Evolutionary conservation across 192 early-diverging fungal genomes (phyloP), one percentile per base, ranked within the genome.

Genomic region (Pilobolus umbonatus): DNA sequence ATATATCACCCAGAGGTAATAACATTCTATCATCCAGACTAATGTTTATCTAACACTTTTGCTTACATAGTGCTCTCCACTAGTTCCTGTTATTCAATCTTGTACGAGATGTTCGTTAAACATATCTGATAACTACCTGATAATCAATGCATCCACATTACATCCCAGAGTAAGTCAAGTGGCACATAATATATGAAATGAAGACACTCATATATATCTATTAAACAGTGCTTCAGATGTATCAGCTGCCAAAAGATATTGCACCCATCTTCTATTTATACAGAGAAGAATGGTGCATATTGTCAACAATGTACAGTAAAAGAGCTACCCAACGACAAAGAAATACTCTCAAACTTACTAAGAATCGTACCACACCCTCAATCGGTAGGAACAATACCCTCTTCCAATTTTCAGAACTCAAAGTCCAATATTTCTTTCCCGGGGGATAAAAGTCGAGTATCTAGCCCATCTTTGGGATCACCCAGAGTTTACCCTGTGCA

Each of bases 211-310:
- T 36, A 43, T 21, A 62, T n/a, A 32, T n/a, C 32, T 21, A 2
- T 0, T 45, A 9, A 49, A 11, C 56, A 67, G 67, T 69, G 67
- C 40, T 69, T 69, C 34, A 49, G 44, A 60, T 69, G 67, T 28
- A 60, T 57, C 5, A n/a, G 26, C 21, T 69, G 67, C 22, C 19
- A 45, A 6, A 50, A 48, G 6, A 39, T 45, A 34, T 25, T 69
- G 6, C 46, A 57, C 2, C 61, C 67, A 19, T 45, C 61, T 12
- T 45, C 49, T 11, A 60, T 64, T 21, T 69, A 69, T 19, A 49
- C 43, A 15, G 56, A 64, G 9, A 52, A 42, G 29, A 36, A 67
- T 15, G 50, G 49, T 29, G 11, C 51, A 12, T 48, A 46, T 38
- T 66, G 64, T 26, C 57, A 66, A 39, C 6, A 25, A 5, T 66